Evolutionary conservation across 148 eudicot genomes (phyloP), one percentile per base, ranked within the genome.

Genomic region (Chenopodium suecicum): DNA sequence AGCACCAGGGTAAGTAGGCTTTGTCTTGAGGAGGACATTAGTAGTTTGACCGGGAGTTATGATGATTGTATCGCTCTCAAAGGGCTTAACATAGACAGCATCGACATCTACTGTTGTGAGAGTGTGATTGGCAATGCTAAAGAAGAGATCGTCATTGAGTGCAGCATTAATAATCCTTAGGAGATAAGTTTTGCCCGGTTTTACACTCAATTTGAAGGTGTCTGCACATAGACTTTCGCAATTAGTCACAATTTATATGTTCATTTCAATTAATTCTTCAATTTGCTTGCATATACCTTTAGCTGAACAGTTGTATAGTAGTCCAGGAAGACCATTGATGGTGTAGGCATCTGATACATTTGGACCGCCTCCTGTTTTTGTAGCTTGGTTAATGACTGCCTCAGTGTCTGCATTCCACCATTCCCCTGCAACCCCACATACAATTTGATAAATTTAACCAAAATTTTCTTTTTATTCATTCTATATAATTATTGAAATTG

Each of bases 341-440:
- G 92, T 90, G 76, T 84, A 90, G 29, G 90, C 92, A 80, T 90
- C 92, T 0, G 90, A 88, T 20, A 88, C 88, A 77, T 88, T 88
- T 3, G 92, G 92, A 19, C 89, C 88, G 17, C 87, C 88, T 54
- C 92, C 92, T 0, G 88, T 88, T 80, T 86, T 87, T 37, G 78
- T 20, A 4, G 92, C 89, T 68, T 88, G 92, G 56, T n/a, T 79
- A 25, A 88, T 88, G 50, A 90, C 83, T 7, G 85, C 88, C 78
- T 90, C 90, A 1, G 92, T 78, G 70, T 90, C 86, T 1, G 82
- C 81, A 72, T 90, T 90, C 86, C 88, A 90, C 92, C 92, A 90
- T 20, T 90, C 92, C 29, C 92, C 92, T 90, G 50, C 79, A 74
- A 3, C 4, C 4, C 20, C 2, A 0, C 74, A 50, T 4, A 71